Evolutionary conservation across 192 early-diverging fungal species (phyloP).

Genomic region (Geranomyces variabilis): DNA sequence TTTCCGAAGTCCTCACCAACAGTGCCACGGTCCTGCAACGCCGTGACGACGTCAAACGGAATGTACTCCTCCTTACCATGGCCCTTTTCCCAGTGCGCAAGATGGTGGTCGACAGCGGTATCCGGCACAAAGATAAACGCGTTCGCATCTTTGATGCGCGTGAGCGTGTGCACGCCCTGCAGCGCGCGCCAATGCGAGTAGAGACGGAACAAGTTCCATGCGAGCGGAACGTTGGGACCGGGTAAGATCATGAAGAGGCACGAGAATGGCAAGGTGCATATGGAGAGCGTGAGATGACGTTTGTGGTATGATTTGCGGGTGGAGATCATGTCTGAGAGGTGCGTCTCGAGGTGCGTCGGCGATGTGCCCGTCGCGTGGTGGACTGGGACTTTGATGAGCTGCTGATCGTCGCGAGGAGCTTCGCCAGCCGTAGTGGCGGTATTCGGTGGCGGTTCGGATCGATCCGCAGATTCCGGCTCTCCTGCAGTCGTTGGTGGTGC

Average conservation of each 20-base stretch:
- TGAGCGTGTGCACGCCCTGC: constrained; percentile 31
- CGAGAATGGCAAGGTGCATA: constrained; percentile 31
- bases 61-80: constrained; percentile 16
- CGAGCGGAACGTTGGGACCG: constrained; percentile 40
- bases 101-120: neutral
- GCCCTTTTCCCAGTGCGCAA: constrained; percentile 9
- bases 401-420: neutral
- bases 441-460: neutral
- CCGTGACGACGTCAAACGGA: constrained; percentile 2
- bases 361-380: constrained; percentile 9
- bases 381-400: constrained; percentile 8
- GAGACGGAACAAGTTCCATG: constrained; percentile 40
- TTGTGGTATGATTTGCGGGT: constrained; percentile 18
- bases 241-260: constrained; percentile 31
- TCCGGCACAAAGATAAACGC: constrained; percentile 8
- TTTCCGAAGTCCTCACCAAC: neutral
- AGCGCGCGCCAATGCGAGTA: constrained; percentile 36
- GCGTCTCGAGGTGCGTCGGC: neutral
- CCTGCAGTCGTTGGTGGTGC: neutral
- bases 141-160: neutral
- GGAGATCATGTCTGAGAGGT: constrained; percentile 17
- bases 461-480: neutral
- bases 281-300: constrained; percentile 14
- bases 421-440: neutral
- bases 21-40: neutral